These are phyloP conservation scores for Aspergillus baeticus DNA, from an alignment of 495 filamentous ascomycete genomes.

Conservation along the genomic window DNA sequence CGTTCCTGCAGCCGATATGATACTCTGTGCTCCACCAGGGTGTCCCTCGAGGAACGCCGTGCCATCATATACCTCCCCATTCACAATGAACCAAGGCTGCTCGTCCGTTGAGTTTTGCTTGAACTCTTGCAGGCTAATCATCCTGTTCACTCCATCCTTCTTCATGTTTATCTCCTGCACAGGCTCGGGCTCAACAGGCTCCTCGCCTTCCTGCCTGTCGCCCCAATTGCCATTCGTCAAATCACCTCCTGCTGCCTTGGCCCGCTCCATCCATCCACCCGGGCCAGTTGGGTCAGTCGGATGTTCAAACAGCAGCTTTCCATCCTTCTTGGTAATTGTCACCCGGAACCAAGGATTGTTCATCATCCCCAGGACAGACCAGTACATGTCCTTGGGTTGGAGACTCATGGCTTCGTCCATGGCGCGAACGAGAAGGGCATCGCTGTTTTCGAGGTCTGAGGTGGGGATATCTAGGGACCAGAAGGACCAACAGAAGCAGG, in stretches of 20 bases:
- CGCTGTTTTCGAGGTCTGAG: conserved; percentile 57
- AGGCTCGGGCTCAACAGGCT: conserved; percentile 38
- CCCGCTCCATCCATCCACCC: conserved; percentile 94
- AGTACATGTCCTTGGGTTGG: conserved; percentile 94
- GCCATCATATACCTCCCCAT: conserved; percentile 91
- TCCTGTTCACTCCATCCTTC: conserved; percentile 60
- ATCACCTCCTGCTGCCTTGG: conserved; percentile 86
- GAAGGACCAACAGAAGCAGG: conserved; percentile 91
- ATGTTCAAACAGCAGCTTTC: conserved; percentile 77
- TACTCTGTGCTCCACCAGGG: conserved; percentile 87
- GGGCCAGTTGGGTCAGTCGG: conserved; percentile 80
- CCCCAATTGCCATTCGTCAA: conserved; percentile 85
- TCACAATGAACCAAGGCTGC: conserved; percentile 87
- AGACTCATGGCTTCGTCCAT: conserved; percentile 92
- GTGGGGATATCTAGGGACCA: conserved; percentile 77
- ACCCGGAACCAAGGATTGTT: conserved; percentile 95
- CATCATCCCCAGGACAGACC: conserved; percentile 98
- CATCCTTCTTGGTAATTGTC: conserved; percentile 69
- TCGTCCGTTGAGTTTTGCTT: conserved; percentile 63
- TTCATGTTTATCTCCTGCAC: conserved; percentile 80
- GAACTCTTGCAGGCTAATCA: conserved; percentile 72
- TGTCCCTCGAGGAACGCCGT: conserved; percentile 80
- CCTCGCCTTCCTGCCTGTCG: conserved; percentile 63
- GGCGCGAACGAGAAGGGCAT: conserved; percentile 78
- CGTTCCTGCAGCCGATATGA: conserved; percentile 76